Percentiles rank a stretch among this genome's conserved stretches.
Conservation (phyloP, 1,284 basidiomycete species). For the Rhodotorula sp. region DNA sequence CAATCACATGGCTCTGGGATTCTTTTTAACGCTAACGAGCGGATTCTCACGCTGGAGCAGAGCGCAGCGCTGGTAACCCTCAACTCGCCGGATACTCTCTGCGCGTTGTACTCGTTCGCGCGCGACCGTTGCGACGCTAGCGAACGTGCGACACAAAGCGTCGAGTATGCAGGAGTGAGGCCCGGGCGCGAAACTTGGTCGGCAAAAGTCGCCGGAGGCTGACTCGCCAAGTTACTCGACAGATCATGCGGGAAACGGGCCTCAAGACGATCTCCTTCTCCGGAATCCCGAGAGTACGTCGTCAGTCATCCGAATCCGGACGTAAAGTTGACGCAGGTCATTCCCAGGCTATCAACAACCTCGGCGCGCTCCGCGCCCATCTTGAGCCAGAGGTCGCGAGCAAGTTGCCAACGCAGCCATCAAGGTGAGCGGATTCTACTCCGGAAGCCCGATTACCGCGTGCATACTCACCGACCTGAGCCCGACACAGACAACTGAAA, state of each 20-base stretch:
- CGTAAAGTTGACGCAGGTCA: neutral
- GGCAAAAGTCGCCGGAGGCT: neutral
- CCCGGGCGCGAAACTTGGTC: neutral
- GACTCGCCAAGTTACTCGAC: neutral
- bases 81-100: slow-evolving; percentile 76
- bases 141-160: slow-evolving; percentile 50
- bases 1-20: too few species aligned
- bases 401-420: slow-evolving; percentile 64
- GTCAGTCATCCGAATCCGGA: neutral
- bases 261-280: slow-evolving; percentile 78
- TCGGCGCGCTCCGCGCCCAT: slow-evolving; percentile 69
- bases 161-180: slow-evolving; percentile 18
- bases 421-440: slow-evolving; percentile 58
- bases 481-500: slow-evolving; percentile 6
- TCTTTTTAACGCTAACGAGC: too few species aligned
- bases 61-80: slow-evolving; percentile 78
- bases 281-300: slow-evolving; percentile 42
- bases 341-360: slow-evolving; percentile 72
- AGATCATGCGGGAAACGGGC: slow-evolving; percentile 84
- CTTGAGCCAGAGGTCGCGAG: slow-evolving; percentile 75
- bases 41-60: slow-evolving; percentile 55
- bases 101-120: slow-evolving; percentile 73
- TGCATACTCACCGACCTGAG: neutral
- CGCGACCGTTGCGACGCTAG: slow-evolving; percentile 56
- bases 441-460: too few species aligned